A percentile compares a stretch with the other conserved stretches of the same genome.
These are phyloP conservation scores for Apophysomyces trapeziformis DNA, from an alignment of 371 early-diverging fungal species.

Conservation along the genomic window DNA sequence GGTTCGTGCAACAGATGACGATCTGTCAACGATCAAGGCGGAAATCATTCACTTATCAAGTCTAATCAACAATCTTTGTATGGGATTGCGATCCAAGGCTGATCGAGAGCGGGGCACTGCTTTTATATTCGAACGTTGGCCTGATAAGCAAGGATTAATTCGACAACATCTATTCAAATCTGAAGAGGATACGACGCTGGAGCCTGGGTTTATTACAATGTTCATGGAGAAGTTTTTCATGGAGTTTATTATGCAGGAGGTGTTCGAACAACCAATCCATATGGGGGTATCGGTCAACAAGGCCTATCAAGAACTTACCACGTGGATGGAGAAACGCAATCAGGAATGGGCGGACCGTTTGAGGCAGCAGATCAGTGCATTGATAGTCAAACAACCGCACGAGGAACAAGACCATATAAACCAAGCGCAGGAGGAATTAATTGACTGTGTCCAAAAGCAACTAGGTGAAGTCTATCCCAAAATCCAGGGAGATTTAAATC, in stretches of 20 bases:
- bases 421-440: constrained; percentile 24
- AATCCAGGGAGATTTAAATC: constrained; percentile 23
- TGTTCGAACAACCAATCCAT: constrained; percentile 46
- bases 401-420: constrained; percentile 30
- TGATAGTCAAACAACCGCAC: constrained; percentile 43
- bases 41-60: constrained; percentile 45
- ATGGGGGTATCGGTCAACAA: constrained; percentile 47
- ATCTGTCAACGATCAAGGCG: constrained; percentile 51
- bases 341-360: constrained; percentile 45
- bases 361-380: constrained; percentile 46
- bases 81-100: constrained; percentile 45
- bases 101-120: constrained; percentile 37
- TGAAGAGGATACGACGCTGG: constrained; percentile 25
- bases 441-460: constrained; percentile 24
- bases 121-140: constrained; percentile 26
- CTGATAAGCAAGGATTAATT: constrained; percentile 9
- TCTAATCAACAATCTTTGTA: constrained; percentile 47
- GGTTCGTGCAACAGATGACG: constrained; percentile 56
- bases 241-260: constrained; percentile 24
- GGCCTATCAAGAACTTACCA: constrained; percentile 34
- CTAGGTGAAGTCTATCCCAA: constrained; percentile 36
- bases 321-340: constrained; percentile 42
- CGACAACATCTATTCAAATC: constrained; percentile 16
- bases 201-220: constrained; percentile 40
- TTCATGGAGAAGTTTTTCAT: constrained; percentile 48